phyloP scores from a whole-genome alignment of 2,329 filamentous ascomycete genomes.

The Paramyrothecium sp. region DNA sequence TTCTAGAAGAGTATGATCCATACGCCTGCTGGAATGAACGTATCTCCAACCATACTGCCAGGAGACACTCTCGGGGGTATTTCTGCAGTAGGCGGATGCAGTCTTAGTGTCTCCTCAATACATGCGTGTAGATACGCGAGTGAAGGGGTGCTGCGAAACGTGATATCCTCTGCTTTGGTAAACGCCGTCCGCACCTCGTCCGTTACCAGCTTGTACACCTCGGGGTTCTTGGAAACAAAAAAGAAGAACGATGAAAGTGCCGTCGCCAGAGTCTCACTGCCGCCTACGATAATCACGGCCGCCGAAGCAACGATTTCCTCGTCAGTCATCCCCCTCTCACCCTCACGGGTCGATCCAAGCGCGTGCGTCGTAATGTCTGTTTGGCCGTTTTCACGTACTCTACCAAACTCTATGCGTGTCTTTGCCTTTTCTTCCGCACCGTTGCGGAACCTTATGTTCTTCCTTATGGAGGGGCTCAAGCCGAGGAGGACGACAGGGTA shows the following conservation, averaged over 20 bases:
- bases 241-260: constrained; percentile 25
- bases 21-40: constrained; percentile 32
- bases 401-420: constrained; percentile 12
- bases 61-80: constrained; percentile 21
- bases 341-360: constrained; percentile 26
- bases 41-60: constrained; percentile 31
- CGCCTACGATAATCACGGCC: constrained; percentile 23
- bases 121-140: constrained; percentile 36
- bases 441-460: constrained; percentile 16
- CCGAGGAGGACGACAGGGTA: constrained; percentile 5
- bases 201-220: constrained; percentile 24
- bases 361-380: constrained; percentile 23
- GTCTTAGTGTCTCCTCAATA: constrained; percentile 39
- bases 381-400: constrained; percentile 10
- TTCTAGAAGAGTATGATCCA: constrained; percentile 9
- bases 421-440: constrained; percentile 4
- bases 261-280: constrained; percentile 32
- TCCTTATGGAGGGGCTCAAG: constrained; percentile 4
- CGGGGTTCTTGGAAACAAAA: constrained; percentile 27
- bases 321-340: constrained; percentile 23
- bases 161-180: constrained; percentile 33
- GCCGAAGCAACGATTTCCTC: constrained; percentile 30
- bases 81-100: constrained; percentile 32
- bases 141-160: constrained; percentile 23
- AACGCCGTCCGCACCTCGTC: constrained; percentile 34